Conservation (phyloP, 345 rosid genomes). For the Aurinia saxatilis region DNA sequence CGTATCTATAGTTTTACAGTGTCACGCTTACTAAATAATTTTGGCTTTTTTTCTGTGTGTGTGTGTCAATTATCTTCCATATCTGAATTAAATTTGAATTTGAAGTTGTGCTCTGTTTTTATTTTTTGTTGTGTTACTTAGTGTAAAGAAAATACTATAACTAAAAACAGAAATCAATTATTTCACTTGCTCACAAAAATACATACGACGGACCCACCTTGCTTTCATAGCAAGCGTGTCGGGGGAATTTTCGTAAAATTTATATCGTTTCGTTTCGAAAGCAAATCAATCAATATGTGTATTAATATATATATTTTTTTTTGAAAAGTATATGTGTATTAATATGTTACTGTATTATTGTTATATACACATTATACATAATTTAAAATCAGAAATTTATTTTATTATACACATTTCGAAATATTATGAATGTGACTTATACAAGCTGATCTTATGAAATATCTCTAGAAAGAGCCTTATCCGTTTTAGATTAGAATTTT, state of each 20-base stretch:
- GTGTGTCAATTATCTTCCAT: too few species aligned
- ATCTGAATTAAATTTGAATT: too few species aligned
- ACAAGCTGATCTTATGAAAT: background rate
- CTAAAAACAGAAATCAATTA: too few species aligned
- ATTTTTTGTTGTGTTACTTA: too few species aligned
- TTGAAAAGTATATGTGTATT: too few species aligned
- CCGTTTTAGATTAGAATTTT: background rate
- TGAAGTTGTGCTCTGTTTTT: too few species aligned
- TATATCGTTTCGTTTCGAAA: background rate
- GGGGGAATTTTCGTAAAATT: background rate
- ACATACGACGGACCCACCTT: constrained; percentile 6
- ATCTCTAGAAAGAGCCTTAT: background rate
- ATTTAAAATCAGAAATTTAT: background rate
- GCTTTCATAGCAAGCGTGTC: constrained; percentile 6
- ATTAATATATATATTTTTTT: too few species aligned
- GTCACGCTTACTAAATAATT: too few species aligned
- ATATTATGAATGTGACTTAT: constrained; percentile 1
- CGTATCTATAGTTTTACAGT: too few species aligned
- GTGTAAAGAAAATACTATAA: too few species aligned
- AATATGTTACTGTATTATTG: background rate
- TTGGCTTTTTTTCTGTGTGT: too few species aligned
- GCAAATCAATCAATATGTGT: background rate
- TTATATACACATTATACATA: background rate
- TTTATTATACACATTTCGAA: background rate
- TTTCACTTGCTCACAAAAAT: background rate